phyloP scores from a whole-genome alignment of 139 green algal genomes.

The Chlamydomonas schloesseri region DNA sequence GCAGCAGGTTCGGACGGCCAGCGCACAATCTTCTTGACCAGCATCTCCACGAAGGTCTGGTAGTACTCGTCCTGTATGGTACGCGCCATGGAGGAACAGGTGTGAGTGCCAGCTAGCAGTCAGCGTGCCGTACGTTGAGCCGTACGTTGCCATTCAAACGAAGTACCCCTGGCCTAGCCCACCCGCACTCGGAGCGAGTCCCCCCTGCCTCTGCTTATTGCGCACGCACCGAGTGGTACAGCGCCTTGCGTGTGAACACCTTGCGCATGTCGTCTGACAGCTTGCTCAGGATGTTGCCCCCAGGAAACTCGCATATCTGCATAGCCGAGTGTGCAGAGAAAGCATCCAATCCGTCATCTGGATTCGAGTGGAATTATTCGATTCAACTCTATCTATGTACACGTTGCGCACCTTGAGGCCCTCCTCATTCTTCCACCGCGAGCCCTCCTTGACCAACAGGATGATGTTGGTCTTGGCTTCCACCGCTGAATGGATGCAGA shows the following conservation, averaged over 20 bases:
- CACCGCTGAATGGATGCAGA: constrained; percentile 4
- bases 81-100: too few species aligned
- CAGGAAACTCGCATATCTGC: background rate
- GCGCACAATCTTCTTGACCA: constrained; percentile 1
- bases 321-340: too few species aligned
- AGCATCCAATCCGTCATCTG: too few species aligned
- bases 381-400: background rate
- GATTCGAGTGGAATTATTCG: too few species aligned
- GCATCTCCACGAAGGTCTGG: constrained; percentile 1
- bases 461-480: constrained; percentile 5
- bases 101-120: too few species aligned
- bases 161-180: too few species aligned
- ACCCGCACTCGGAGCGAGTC: too few species aligned
- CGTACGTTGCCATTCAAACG: too few species aligned
- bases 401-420: background rate
- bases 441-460: constrained; percentile 31
- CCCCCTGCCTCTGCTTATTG: too few species aligned
- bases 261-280: background rate
- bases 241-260: constrained; percentile 22
- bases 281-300: background rate
- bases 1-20: background rate
- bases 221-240: constrained; percentile 20
- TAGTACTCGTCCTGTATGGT: constrained; percentile 19
- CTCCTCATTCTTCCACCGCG: background rate
- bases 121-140: too few species aligned